Evolutionary conservation across 2,329 filamentous ascomycete genomes (phyloP).

Genomic region (Penicillium digitatum): DNA sequence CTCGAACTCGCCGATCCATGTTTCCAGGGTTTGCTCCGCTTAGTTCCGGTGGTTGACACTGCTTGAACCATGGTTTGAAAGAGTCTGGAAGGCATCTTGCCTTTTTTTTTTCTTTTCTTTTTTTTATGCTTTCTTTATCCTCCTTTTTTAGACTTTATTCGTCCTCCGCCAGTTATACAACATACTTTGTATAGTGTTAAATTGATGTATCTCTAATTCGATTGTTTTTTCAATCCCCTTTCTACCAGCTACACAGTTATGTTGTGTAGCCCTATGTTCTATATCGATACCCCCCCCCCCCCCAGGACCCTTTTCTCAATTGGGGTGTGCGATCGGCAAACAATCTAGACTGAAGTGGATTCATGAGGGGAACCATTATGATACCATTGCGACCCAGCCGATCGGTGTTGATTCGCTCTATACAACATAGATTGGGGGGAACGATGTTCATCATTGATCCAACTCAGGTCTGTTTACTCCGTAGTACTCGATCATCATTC

Average conservation of each 20-base stretch:
- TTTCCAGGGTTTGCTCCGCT: constrained; percentile 7
- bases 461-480: neutral
- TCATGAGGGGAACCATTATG: constrained; percentile 11
- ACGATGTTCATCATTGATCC: neutral
- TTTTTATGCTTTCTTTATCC: neutral
- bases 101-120: too few species aligned
- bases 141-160: neutral
- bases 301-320: constrained; percentile 7
- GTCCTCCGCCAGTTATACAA: too few species aligned
- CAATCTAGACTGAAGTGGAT: constrained; percentile 21
- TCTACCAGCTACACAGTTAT: constrained; percentile 15
- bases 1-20: constrained; percentile 13
- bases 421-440: neutral
- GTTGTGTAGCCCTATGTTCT: constrained; percentile 6
- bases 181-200: too few species aligned
- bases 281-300: neutral
- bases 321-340: constrained; percentile 18
- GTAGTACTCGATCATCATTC: neutral
- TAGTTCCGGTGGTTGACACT: constrained; percentile 21
- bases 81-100: constrained; percentile 9
- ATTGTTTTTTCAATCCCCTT: constrained; percentile 2
- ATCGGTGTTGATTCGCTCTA: neutral
- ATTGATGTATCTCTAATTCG: neutral
- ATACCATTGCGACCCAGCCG: constrained; percentile 11
- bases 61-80: constrained; percentile 4